Base-by-base conservation (phyloP, 352 stramenopile genomes). In the Globisporangium middletonii region DNA sequence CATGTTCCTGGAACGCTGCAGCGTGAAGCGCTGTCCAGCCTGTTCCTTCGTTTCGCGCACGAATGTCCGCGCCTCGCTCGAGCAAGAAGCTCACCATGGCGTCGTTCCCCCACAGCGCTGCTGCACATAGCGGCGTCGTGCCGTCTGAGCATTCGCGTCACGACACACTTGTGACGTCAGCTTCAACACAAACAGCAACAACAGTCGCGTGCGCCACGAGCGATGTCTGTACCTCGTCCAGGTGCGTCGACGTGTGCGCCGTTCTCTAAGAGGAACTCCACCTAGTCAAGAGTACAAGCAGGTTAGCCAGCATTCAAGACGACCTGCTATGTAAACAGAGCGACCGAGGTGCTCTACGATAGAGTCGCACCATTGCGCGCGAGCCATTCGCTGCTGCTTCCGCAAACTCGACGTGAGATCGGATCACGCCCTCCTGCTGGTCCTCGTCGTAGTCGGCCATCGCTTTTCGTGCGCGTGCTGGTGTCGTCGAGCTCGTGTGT, bases 11-110 rank as follows among this genome's bases (percentile, higher is more conserved):
- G 55, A 87, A 89, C 3, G 77, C 69, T 35, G 78, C 76, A 3
- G 78, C 78, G 50, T 88, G 76, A 37, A 87, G 49, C n/a, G 75
- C 75, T 53, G 79, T 89, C 75, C 79, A 89, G 5, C 65, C 71
- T 0, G 77, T 89, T 2, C 79, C 78, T 73, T 88, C 78, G 49
- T 86, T 88, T 37, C 69, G 62, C 12, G 75, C 73, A 8, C 49
- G 50, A 16, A 88, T 67, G 35, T 83, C 68, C 1, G 78, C 77
- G 15, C 75, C 71, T 68, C 75, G 78, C 33, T 77, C 71, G 19
- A 88, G 64, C 42, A 88, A 61, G 47, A 79, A 83, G n/a, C 62
- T 55, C 30, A 85, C 78, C 78, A 88, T 88, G 5, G 59, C 45
- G 48, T 86, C 75, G 50, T 88, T 88, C 12, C 76, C 78, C 76